phyloP scores from a whole-genome alignment of 1,284 basidiomycete genomes.

The Malassezia arunalokei region DNA sequence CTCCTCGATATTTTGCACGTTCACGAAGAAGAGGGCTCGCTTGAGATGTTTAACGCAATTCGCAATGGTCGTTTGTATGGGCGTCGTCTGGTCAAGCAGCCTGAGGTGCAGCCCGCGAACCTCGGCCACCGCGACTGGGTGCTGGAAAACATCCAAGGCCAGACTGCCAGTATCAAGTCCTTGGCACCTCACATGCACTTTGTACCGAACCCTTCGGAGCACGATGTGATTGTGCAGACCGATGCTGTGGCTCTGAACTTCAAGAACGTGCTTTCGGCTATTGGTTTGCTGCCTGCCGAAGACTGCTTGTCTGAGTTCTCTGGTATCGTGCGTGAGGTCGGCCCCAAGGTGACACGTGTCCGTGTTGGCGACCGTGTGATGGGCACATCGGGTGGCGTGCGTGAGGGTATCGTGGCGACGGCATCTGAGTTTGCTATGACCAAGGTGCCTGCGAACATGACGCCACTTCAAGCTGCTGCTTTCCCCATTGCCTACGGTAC shows the following conservation, averaged over 20 bases:
- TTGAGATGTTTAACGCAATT: conserved; percentile 14
- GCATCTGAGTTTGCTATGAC: conserved; percentile 54
- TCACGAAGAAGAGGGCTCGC: conserved; percentile 2
- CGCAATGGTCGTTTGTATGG: conserved; percentile 9
- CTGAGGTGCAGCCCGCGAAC: conserved; percentile 38
- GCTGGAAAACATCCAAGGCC: conserved; percentile 25
- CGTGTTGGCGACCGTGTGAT: conserved; percentile 57
- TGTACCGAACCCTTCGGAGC: not conserved
- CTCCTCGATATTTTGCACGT: conserved; percentile 1
- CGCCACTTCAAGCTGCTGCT: conserved; percentile 60
- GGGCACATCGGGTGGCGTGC: conserved; percentile 40
- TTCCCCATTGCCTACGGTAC: conserved; percentile 35
- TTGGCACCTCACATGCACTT: conserved; percentile 13
- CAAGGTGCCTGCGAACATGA: conserved; percentile 52
- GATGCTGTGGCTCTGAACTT: conserved; percentile 19
- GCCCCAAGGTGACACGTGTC: conserved; percentile 45
- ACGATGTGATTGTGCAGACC: conserved; percentile 14
- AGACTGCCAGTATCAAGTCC: conserved; percentile 10
- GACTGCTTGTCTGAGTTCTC: conserved; percentile 54
- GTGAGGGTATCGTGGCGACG: conserved; percentile 12
- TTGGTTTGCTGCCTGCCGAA: conserved; percentile 14
- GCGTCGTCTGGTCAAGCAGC: conserved; percentile 16
- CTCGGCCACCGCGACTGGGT: conserved; percentile 27
- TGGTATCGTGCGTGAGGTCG: conserved; percentile 61
- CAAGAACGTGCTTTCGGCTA: conserved; percentile 18